These are phyloP conservation scores for Madurella fahalii DNA, from an alignment of 2,329 filamentous ascomycete genomes.

Conservation along the genomic window DNA sequence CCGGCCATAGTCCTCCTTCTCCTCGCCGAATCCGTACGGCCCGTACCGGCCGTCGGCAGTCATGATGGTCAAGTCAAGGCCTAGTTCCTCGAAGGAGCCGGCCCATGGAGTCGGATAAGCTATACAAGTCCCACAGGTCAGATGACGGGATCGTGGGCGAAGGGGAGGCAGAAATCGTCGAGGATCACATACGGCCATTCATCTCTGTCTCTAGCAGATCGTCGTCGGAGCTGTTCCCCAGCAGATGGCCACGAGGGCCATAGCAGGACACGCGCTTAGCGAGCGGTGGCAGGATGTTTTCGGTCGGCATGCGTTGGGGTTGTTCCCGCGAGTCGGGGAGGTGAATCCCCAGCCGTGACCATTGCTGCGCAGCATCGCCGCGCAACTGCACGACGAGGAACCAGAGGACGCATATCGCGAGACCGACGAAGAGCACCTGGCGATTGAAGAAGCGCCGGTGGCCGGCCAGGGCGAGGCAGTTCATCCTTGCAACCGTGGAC, in stretches of 20 bases:
- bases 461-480: constrained; percentile 14
- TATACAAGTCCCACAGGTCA: constrained; percentile 15
- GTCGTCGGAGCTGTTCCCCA: constrained; percentile 28
- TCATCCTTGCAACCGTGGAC: constrained; percentile 7
- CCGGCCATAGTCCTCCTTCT: constrained; percentile 25
- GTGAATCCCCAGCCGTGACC: constrained; percentile 9
- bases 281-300: constrained; percentile 23
- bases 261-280: constrained; percentile 24
- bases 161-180: background rate
- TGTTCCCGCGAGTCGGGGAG: constrained; percentile 7
- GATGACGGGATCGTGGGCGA: background rate
- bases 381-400: constrained; percentile 15
- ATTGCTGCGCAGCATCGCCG: constrained; percentile 12
- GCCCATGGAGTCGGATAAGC: constrained; percentile 31
- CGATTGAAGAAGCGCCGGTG: constrained; percentile 17
- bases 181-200: constrained; percentile 20
- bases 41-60: constrained; percentile 28
- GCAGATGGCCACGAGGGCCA: constrained; percentile 27
- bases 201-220: constrained; percentile 23
- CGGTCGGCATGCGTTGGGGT: constrained; percentile 23
- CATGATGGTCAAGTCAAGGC: constrained; percentile 31
- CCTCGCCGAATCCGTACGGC: constrained; percentile 31
- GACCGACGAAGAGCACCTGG: constrained; percentile 15
- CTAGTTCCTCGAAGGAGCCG: constrained; percentile 31
- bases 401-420: constrained; percentile 17